Percentiles rank a stretch among this genome's conserved stretches.
phyloP scores from a whole-genome alignment of 768 basidiomycete genomes.

The Lactarius pseudohatsudake region DNA sequence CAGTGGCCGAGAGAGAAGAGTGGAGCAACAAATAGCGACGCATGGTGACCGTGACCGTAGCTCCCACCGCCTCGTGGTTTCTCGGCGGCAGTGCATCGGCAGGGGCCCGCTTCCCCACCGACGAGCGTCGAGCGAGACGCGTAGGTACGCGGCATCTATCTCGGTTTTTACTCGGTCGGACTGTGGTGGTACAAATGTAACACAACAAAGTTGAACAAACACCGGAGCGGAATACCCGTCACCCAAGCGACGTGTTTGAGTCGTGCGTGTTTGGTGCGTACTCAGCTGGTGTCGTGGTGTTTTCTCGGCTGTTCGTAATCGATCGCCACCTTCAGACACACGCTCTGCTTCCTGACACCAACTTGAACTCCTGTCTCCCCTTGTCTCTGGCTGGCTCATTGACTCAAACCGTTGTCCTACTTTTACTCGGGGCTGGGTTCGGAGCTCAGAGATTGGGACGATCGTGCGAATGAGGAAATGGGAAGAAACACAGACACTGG shows the following conservation, averaged over 20 bases:
- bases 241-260: background rate
- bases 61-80: background rate
- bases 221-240: background rate
- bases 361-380: background rate
- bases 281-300: background rate
- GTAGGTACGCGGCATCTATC: background rate
- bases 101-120: background rate
- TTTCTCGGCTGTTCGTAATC: background rate
- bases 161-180: too few relatives aligned
- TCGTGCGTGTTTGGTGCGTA: too few relatives aligned
- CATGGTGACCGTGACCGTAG: background rate
- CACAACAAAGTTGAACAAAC: too few relatives aligned
- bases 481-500: too few relatives aligned
- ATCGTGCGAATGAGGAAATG: too few relatives aligned
- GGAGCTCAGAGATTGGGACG: background rate
- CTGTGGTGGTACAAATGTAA: too few relatives aligned
- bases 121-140: background rate
- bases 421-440: background rate
- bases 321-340: background rate
- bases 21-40: background rate
- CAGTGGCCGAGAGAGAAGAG: background rate
- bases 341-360: background rate
- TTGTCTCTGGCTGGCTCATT: background rate
- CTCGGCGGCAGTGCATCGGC: too few relatives aligned
- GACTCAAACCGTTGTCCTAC: background rate